phyloP scores from a whole-genome alignment of 208 protist species.

The Leishmania arabica region DNA sequence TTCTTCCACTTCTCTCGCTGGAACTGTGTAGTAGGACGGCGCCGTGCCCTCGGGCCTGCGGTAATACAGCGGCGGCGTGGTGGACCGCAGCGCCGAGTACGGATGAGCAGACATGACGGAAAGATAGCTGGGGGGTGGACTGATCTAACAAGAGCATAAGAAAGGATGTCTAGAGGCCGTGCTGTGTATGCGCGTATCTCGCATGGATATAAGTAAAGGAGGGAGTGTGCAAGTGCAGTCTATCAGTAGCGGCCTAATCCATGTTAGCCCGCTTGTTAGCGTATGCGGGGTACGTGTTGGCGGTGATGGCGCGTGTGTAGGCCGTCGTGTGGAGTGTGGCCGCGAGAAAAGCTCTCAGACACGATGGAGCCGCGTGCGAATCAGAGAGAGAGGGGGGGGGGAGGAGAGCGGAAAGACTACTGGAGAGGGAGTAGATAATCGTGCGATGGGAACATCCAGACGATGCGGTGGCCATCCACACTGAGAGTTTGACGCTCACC shows the following conservation, averaged over 20 bases:
- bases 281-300: not conserved
- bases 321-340: not conserved
- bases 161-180: not conserved
- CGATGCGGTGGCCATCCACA: not conserved
- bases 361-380: not conserved
- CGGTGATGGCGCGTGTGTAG: not conserved
- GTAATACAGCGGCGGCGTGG: constrained; percentile 76
- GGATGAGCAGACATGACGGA: constrained; percentile 30
- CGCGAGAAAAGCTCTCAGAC: not conserved
- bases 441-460: not conserved
- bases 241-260: not conserved
- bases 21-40: constrained; percentile 52
- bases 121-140: not conserved
- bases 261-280: not conserved
- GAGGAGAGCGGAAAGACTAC: not conserved
- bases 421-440: not conserved
- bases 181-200: not conserved
- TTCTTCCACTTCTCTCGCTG: constrained; percentile 11
- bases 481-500: not conserved
- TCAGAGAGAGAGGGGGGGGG: too few relatives aligned
- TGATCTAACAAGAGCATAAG: not conserved
- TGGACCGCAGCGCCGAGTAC: constrained; percentile 45
- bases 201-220: not conserved
- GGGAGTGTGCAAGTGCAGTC: not conserved
- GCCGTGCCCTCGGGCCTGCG: constrained; percentile 47